phyloP scores from a whole-genome alignment of 2,329 filamentous ascomycete genomes.

The Ceratocystis variospora region DNA sequence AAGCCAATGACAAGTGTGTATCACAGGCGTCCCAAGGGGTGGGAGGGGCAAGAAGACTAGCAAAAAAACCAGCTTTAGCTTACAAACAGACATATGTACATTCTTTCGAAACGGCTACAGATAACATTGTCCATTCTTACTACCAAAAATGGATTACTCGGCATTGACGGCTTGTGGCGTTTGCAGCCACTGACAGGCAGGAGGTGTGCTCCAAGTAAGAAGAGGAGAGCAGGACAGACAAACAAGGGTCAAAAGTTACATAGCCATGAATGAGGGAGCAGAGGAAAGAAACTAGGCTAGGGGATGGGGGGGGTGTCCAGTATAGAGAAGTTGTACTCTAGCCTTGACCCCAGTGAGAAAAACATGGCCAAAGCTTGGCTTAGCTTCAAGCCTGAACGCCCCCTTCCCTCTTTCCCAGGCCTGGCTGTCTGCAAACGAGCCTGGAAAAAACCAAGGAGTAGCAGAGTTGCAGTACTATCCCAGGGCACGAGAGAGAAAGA shows the following conservation, averaged over 20 bases:
- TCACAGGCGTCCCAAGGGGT: not conserved
- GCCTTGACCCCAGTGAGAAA: not conserved
- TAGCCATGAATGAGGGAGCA: not conserved
- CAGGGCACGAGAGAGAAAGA: too few relatives aligned
- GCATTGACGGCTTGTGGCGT: slow-evolving; percentile 5
- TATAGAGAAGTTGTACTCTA: not conserved
- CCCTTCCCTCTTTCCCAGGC: not conserved
- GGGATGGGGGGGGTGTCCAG: not conserved
- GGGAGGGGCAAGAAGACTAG: not conserved
- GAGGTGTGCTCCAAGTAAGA: not conserved
- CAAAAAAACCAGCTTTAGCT: not conserved
- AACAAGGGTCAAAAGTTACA: not conserved
- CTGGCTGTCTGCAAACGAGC: not conserved
- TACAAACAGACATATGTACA: not conserved
- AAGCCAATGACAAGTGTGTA: slow-evolving; percentile 10
- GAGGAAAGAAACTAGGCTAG: not conserved
- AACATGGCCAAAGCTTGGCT: slow-evolving; percentile 7
- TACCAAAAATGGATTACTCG: not conserved
- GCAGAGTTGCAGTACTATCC: not conserved
- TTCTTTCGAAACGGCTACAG: not conserved
- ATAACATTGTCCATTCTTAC: not conserved
- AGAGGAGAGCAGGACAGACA: not conserved
- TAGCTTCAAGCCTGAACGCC: not conserved
- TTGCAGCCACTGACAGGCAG: slow-evolving; percentile 8
- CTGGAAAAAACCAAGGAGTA: not conserved